Percentiles rank a stretch among this genome's conserved stretches.
Conservation (phyloP, 441 rosid genomes). For the Pelargonium australe region DNA sequence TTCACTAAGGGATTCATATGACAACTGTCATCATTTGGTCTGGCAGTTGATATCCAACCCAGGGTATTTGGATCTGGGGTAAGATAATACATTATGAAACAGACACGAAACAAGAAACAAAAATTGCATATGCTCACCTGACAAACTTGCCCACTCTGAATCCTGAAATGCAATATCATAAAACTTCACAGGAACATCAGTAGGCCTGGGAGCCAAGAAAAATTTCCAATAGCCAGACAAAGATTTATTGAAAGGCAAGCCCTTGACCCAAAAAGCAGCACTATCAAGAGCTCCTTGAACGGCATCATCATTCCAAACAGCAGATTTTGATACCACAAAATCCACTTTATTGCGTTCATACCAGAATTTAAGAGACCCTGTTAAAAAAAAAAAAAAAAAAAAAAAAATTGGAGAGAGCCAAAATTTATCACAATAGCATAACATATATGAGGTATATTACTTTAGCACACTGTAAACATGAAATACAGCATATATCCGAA, state of each 20-base stretch:
- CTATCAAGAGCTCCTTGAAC: conserved; percentile 63
- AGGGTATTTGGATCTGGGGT: neutral
- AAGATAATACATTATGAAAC: conserved; percentile 4
- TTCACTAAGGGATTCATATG: neutral
- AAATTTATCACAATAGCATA: conserved; percentile 11
- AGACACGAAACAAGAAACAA: neutral
- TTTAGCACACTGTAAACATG: neutral
- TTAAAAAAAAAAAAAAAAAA: too few species aligned
- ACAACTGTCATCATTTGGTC: neutral
- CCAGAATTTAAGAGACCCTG: conserved; percentile 88
- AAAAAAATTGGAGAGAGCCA: conserved; percentile 12
- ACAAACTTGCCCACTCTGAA: conserved; percentile 69
- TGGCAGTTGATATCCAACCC: neutral
- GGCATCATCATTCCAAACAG: conserved; percentile 92
- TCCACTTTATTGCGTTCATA: conserved; percentile 74
- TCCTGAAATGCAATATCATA: conserved; percentile 55
- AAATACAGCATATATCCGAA: conserved; percentile 1
- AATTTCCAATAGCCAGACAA: conserved; percentile 89
- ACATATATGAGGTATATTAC: neutral
- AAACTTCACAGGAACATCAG: conserved; percentile 53
- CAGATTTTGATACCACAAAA: conserved; percentile 49
- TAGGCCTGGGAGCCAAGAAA: conserved; percentile 62
- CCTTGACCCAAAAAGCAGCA: conserved; percentile 77
- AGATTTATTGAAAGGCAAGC: conserved; percentile 75
- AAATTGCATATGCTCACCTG: conserved; percentile 40